These are phyloP conservation scores for Solanum rostratum DNA, from an alignment of 257 asterid genomes.

Conservation along the genomic window DNA sequence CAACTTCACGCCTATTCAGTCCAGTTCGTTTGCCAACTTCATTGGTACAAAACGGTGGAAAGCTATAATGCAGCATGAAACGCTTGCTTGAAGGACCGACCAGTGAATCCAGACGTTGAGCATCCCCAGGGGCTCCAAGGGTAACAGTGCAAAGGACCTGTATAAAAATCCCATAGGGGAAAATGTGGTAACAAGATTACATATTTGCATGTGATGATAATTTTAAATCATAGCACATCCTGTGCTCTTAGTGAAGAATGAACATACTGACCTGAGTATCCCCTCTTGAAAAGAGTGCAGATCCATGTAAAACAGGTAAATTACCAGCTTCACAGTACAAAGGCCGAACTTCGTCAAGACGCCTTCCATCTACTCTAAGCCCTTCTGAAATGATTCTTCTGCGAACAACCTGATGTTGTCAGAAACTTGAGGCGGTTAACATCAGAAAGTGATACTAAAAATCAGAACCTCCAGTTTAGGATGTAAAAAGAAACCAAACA, in stretches of 20 bases:
- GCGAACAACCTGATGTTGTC: constrained; percentile 62
- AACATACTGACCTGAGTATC: constrained; percentile 74
- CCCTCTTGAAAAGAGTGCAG: constrained; percentile 82
- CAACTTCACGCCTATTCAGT: constrained; percentile 93
- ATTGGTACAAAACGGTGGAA: constrained; percentile 90
- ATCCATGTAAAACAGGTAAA: constrained; percentile 77
- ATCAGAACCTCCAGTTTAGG: background rate
- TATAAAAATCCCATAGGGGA: background rate
- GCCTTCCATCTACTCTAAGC: constrained; percentile 85
- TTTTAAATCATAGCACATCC: background rate
- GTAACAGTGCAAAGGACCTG: constrained; percentile 97
- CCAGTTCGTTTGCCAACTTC: constrained; percentile 94
- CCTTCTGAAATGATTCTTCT: constrained; percentile 79
- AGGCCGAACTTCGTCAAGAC: constrained; percentile 89
- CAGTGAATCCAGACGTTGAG: constrained; percentile 72
- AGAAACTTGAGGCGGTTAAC: constrained; percentile 15
- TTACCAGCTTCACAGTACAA: constrained; percentile 81
- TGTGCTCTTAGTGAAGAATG: background rate
- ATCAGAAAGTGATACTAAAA: background rate
- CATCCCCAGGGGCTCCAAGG: constrained; percentile 97
- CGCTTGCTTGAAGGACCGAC: constrained; percentile 95
- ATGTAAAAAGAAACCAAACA: background rate
- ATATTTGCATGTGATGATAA: background rate
- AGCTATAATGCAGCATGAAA: constrained; percentile 95
- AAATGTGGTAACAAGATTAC: background rate